Evolutionary conservation across 179 eudicot species (phyloP), one percentile per base, ranked within the genome.

Genomic region (Beta macrorhiza): DNA sequence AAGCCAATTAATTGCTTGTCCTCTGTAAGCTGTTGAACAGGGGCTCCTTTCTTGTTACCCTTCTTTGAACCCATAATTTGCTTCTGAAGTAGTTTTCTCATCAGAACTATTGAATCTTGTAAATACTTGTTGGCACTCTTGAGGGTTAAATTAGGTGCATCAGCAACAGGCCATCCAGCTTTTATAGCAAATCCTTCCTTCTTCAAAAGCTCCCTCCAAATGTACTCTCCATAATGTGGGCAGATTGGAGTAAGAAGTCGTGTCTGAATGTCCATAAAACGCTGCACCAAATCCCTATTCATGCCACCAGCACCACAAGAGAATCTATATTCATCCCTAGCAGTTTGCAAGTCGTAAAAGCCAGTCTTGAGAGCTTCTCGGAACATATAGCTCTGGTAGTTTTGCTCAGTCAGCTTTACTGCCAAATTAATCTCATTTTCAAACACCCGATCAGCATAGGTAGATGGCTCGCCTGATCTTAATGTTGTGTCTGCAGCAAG

Each of bases 291-390:
- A 79, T 88, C 90, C 29, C 89, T 83, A 81, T 94, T 91, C 97
- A 93, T 93, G 78, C 94, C 97, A 64, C 81, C 85, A 4, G 88
- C 80, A 51, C 91, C 98, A 89, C 95, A 94, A 57, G 98, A 92
- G 75, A 91, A 87, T 74, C 93, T 86, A 78, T 95, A 93, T 87
- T 93, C 98, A 76, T 95, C 97, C 53, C 97, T 86, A 49, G 98
- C 98, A 56, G 97, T 88, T 85, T 95, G 98, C 19, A 95, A 85
- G 82, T 95, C 98, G 76, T 92, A 93, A 83, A 95, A 95, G 16
- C 98, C 98, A 4, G 90, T 88, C 81, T 95, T 95, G 44, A 93
- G 90, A 83, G 98, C 98, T 79, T 92, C 98, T 45, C 98, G 85
- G 76, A 95, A 93, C 97, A 93, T 75, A 63, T 85, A 95, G 37